Evolutionary conservation across 2,329 filamentous ascomycete species (phyloP).

Genomic region (Pseudofabraea citricarpa): DNA sequence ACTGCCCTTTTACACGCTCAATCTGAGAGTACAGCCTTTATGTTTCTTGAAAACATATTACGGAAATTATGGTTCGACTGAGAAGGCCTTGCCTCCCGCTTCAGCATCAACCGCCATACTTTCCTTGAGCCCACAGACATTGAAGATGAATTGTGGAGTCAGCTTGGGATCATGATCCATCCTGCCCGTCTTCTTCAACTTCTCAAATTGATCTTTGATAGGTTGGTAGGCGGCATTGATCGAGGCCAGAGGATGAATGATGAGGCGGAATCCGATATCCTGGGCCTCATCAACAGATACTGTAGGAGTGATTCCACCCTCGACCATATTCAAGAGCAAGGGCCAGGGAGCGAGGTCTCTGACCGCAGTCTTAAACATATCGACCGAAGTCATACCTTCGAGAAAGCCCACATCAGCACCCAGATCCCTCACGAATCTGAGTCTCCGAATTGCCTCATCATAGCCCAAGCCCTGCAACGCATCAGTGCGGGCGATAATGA

Average conservation of each 20-base stretch:
- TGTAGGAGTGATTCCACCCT: slow-evolving; percentile 48
- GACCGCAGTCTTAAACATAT: slow-evolving; percentile 40
- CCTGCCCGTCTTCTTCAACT: background rate
- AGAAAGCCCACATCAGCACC: slow-evolving; percentile 58
- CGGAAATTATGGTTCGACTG: background rate
- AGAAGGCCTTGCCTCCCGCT: slow-evolving; percentile 4
- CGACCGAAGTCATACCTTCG: slow-evolving; percentile 49
- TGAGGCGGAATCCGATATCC: slow-evolving; percentile 50
- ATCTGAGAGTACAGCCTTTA: background rate
- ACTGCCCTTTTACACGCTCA: no score
- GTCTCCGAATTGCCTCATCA: slow-evolving; percentile 46
- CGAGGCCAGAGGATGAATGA: slow-evolving; percentile 34
- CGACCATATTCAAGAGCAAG: slow-evolving; percentile 53
- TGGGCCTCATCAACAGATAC: slow-evolving; percentile 46
- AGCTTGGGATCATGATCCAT: slow-evolving; percentile 1
- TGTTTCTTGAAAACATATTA: background rate
- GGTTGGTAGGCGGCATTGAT: slow-evolving; percentile 1
- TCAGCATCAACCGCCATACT: slow-evolving; percentile 6
- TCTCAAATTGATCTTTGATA: slow-evolving; percentile 2
- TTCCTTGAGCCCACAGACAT: slow-evolving; percentile 6
- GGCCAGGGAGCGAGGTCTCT: slow-evolving; percentile 38
- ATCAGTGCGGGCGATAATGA: slow-evolving; percentile 62
- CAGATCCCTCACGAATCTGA: slow-evolving; percentile 44
- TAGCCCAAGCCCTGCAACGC: slow-evolving; percentile 53
- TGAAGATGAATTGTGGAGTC: slow-evolving; percentile 5